These are phyloP conservation scores for Stemphylium vesicarium DNA, from an alignment of 2,329 filamentous ascomycete species.

Conservation along the genomic window DNA sequence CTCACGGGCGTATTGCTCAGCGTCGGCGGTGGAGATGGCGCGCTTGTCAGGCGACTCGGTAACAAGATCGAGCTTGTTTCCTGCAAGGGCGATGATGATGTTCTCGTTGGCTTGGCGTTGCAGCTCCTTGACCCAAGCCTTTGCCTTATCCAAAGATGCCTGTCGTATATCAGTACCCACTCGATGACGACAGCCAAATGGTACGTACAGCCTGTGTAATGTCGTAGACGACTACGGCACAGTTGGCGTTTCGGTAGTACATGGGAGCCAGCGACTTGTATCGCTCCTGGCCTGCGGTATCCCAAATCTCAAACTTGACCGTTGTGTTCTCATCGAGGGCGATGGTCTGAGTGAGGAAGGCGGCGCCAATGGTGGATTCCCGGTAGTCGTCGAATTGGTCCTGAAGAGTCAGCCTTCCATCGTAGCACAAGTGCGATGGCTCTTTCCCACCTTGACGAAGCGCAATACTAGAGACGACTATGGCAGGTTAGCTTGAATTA, in stretches of 20 bases:
- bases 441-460: conserved; percentile 84
- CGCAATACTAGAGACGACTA: conserved; percentile 96
- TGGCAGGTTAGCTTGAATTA: conserved; percentile 33
- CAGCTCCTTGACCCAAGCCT: conserved; percentile 98
- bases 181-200: conserved; percentile 10
- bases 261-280: conserved; percentile 99
- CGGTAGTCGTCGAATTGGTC: conserved; percentile 99
- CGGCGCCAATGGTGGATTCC: conserved; percentile 97
- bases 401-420: conserved; percentile 54
- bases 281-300: conserved; percentile 92
- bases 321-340: conserved; percentile 97
- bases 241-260: conserved; percentile 99
- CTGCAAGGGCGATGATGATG: conserved; percentile 97
- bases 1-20: conserved; percentile 93
- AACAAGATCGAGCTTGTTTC: conserved; percentile 93
- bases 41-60: conserved; percentile 95
- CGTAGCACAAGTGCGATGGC: too few relatives aligned
- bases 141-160: conserved; percentile 98
- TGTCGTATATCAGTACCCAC: conserved; percentile 51
- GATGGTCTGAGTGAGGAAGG: conserved; percentile 98
- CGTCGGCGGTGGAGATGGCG: conserved; percentile 85
- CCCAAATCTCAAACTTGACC: conserved; percentile 98
- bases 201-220: conserved; percentile 93
- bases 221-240: conserved; percentile 98
- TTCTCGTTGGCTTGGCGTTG: conserved; percentile 99